Base-by-base conservation (phyloP, 441 rosid genomes). In the Erodium moschatum region DNA sequence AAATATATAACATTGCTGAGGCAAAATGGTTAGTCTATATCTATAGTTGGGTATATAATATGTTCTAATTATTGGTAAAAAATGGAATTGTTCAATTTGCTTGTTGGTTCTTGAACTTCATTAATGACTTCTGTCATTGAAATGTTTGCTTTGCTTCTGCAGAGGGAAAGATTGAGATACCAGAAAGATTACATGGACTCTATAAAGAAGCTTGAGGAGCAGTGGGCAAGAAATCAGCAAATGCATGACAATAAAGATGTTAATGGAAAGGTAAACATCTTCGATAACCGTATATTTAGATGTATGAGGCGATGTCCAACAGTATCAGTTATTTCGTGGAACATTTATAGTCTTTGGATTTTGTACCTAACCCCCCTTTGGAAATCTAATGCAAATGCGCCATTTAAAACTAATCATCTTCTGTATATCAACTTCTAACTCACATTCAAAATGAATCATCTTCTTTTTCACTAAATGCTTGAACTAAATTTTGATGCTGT, bases 171-270 rank as follows among this genome's bases (percentile, higher is more conserved):
- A 80, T 73, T 72, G 74, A 87, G 87, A 80, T 90, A 90, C 76
- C 91, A 92, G 70, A 86, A 85, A 80, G 97, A 88, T 69, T 88
- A 81, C 77, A 80, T 84, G 85, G 99, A 96, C 69, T 96, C 99
- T 24, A 87, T 96, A 80, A 90, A 87, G 84, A 90, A 90, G 82
- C 89, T 90, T 0, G 99, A 96, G 81, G 94, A 88, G 72, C 89
- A 89, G 69, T 86, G 91, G 94, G 72, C 70, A 48, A 78, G 76
- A 82, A 89, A 79, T 78, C 93, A 87, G 79, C 89, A 72, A 79
- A 89, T 82, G 82, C 84, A 81, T 66, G 80, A 71, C 67, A 77
- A 70, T 70, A 82, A 65, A 81, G 76, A 69, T 64, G 70, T 46
- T 6, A 83, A 75, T 63, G 86, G 81, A 71, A 78, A 85, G 85